These are phyloP conservation scores for Arctium lappa DNA, from an alignment of 129 eudicot species.

Conservation along the genomic window DNA sequence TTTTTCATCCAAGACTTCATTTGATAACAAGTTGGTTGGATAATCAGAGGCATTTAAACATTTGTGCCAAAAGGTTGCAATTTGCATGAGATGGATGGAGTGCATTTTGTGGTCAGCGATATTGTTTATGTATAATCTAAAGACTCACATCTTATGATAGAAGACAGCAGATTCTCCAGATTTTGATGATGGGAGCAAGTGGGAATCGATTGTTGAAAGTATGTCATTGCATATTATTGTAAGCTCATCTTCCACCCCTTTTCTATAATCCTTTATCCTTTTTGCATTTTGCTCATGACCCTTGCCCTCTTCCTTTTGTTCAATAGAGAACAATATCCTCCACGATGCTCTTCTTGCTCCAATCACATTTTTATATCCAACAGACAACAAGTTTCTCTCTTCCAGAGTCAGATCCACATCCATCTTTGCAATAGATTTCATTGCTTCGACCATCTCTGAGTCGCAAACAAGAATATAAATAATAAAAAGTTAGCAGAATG, in stretches of 20 bases:
- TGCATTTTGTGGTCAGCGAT: neutral
- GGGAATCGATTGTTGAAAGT: constrained; percentile 39
- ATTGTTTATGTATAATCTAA: no score
- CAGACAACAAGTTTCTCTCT: constrained; percentile 54
- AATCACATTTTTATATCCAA: constrained; percentile 56
- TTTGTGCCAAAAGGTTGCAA: neutral
- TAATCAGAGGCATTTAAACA: neutral
- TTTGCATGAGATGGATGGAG: neutral
- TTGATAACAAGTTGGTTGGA: neutral
- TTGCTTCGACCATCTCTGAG: constrained; percentile 61
- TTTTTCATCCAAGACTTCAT: neutral
- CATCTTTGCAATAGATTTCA: constrained; percentile 47
- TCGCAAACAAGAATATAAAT: neutral
- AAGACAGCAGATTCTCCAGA: constrained; percentile 47
- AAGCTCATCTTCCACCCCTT: constrained; percentile 53
- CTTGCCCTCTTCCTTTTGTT: constrained; percentile 44
- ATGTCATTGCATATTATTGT: constrained; percentile 46
- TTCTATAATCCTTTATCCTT: constrained; percentile 37
- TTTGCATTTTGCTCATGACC: constrained; percentile 46
- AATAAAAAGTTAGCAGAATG: neutral
- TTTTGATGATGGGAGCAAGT: constrained; percentile 44
- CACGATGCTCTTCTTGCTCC: constrained; percentile 52
- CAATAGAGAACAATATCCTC: constrained; percentile 48
- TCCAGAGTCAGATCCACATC: constrained; percentile 53
- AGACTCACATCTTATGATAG: constrained; percentile 49